Base-by-base conservation (phyloP, 1,139 yeast genomes). In the Geotrichum phurueaensis region DNA sequence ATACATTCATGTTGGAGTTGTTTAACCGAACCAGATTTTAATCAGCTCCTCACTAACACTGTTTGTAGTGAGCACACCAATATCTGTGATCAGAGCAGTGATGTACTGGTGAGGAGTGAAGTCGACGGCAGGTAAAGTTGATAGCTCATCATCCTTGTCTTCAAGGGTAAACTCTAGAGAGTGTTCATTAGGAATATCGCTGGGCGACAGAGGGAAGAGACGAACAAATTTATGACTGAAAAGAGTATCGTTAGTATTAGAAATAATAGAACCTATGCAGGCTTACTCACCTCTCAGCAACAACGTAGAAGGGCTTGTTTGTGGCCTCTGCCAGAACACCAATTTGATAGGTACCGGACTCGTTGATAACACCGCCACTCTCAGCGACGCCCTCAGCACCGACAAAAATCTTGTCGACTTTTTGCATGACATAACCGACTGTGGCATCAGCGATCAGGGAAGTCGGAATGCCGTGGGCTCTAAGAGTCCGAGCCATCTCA, bases 321-420 rank as follows among this genome's bases (percentile, higher is more conserved):
- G 96, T 89, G 63, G 88, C 85, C 68, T 89, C 87, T 4, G 99
- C 97, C 65, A 95, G 77, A 60, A 96, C 95, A 29, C 98, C 97
- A 59, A 94, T 87, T 70, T 95, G 97, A 74, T 90, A 94, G 1
- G 96, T 86, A 2, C 99, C 99, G 65, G 95, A 88, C 70, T 92
- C 95, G 74, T 94, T 94, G 68, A 94, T 92, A 59, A 95, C 91
- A 48, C 99, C 99, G 61, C 99, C 99, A 73, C 96, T 87, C 78
- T 94, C 99, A 2, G 97, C 96, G 4, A 94, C 99, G 65, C 99
- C 99, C 75, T 94, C 99, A 1, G 99, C 99, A 61, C 99, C 99
- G 65, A 94, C 95, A 66, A 95, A 82, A 9, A 95, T 88, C 75
- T 94, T 92, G 76, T 92, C 96, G 15, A 92, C 92, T 72, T 87